These are phyloP conservation scores for Pontederia crassipes DNA, from an alignment of 176 grass and related monocot species.

Conservation along the genomic window DNA sequence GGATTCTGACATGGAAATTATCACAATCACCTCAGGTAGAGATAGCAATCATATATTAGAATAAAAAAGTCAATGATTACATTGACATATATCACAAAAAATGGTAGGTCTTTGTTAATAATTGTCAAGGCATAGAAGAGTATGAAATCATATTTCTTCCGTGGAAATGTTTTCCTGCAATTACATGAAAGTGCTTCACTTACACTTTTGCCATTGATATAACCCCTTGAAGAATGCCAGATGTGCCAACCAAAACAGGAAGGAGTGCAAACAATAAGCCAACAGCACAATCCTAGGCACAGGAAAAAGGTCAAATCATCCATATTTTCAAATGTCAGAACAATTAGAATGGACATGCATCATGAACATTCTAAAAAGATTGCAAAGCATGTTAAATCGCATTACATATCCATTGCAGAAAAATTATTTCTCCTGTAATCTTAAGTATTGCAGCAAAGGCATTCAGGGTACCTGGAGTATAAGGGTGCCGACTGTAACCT, in stretches of 20 bases:
- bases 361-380: conserved; percentile 1
- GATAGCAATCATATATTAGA: too few species aligned
- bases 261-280: conserved; percentile 96
- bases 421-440: too few species aligned
- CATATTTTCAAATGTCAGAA: too few species aligned
- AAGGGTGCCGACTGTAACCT: conserved; percentile 89
- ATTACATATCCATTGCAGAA: conserved; percentile 12
- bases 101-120: too few species aligned
- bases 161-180: not conserved
- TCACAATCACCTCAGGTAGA: too few species aligned
- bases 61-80: too few species aligned
- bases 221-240: conserved; percentile 83
- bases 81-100: too few species aligned
- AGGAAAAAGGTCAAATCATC: conserved; percentile 12
- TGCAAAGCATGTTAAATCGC: not conserved
- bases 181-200: conserved; percentile 11
- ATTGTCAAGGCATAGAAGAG: not conserved
- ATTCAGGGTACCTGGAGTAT: conserved; percentile 66
- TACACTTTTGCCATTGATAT: conserved; percentile 88
- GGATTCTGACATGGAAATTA: too few species aligned
- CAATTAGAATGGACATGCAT: too few species aligned
- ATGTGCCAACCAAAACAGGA: conserved; percentile 87
- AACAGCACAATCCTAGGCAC: conserved; percentile 85
- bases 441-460: not conserved
- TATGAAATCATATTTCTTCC: too few species aligned